phyloP scores from a whole-genome alignment of 345 rosid species.

The Schrenkiella parvula region DNA sequence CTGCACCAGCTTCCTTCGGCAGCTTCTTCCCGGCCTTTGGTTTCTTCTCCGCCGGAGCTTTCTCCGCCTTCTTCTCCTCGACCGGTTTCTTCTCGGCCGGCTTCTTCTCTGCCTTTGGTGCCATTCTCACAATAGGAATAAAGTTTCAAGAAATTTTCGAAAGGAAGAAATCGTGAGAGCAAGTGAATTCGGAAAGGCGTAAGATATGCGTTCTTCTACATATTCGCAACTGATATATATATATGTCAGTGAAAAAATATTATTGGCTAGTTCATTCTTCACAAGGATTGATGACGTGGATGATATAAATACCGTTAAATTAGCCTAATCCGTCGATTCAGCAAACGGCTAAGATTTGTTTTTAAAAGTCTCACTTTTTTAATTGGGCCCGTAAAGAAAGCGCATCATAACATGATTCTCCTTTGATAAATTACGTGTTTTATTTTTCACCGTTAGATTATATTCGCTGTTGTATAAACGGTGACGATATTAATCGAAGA shows the following conservation, averaged over 20 bases:
- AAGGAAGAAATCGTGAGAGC: neutral
- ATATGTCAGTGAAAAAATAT: neutral
- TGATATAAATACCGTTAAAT: slow-evolving; percentile 2
- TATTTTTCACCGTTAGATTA: neutral
- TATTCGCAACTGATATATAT: neutral
- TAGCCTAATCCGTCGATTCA: neutral
- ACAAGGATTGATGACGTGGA: slow-evolving; percentile 37
- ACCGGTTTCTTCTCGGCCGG: slow-evolving; percentile 40
- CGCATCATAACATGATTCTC: no score
- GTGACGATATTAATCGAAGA: neutral
- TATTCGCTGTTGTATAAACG: neutral
- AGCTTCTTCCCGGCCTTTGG: slow-evolving; percentile 58
- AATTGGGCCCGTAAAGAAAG: neutral
- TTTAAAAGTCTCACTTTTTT: neutral
- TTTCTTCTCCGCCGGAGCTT: slow-evolving; percentile 53
- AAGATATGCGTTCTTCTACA: neutral
- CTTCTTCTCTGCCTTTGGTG: slow-evolving; percentile 44
- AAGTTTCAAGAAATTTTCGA: neutral
- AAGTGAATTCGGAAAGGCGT: neutral
- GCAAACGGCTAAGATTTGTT: slow-evolving; percentile 15
- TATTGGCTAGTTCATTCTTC: slow-evolving; percentile 19
- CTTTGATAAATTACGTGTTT: no score
- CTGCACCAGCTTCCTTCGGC: slow-evolving; percentile 45
- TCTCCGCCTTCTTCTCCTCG: slow-evolving; percentile 48
- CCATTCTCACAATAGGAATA: slow-evolving; percentile 23